Percentiles rank a stretch among this genome's conserved stretches.
These are phyloP conservation scores for Ogataea zsoltii DNA, from an alignment of 805 yeast species.

Conservation along the genomic window DNA sequence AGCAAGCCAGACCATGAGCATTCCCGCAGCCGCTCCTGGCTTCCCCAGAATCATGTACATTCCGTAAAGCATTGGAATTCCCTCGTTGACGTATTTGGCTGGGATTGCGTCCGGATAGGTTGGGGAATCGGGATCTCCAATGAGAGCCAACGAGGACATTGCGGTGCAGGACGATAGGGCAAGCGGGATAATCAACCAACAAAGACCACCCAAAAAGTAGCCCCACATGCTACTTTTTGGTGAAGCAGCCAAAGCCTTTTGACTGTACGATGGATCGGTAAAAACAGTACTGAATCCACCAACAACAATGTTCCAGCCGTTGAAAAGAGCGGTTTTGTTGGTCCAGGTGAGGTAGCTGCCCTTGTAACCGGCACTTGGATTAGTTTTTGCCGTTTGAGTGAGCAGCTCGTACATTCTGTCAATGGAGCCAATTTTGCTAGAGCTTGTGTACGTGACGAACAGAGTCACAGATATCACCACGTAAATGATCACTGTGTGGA, in stretches of 20 bases:
- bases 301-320: slow-evolving; percentile 38
- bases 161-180: slow-evolving; percentile 35
- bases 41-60: slow-evolving; percentile 37
- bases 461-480: slow-evolving; percentile 33
- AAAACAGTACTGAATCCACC: slow-evolving; percentile 32
- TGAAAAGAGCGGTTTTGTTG: slow-evolving; percentile 35
- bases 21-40: slow-evolving; percentile 43
- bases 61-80: slow-evolving; percentile 40
- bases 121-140: slow-evolving; percentile 34
- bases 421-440: slow-evolving; percentile 35
- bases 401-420: slow-evolving; percentile 37
- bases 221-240: slow-evolving; percentile 32
- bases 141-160: slow-evolving; percentile 37
- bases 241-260: slow-evolving; percentile 35
- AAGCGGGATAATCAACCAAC: slow-evolving; percentile 36
- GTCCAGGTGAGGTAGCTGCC: slow-evolving; percentile 36
- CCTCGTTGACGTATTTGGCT: slow-evolving; percentile 39
- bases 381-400: slow-evolving; percentile 16
- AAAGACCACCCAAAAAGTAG: slow-evolving; percentile 33
- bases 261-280: slow-evolving; percentile 33
- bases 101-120: slow-evolving; percentile 45
- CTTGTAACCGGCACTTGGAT: slow-evolving; percentile 29
- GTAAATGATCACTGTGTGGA: slow-evolving; percentile 48
- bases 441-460: slow-evolving; percentile 31
- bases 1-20: slow-evolving; percentile 42